These are phyloP conservation scores for Magnusiomyces ingens DNA, from an alignment of 1,139 yeast genomes.

Conservation along the genomic window DNA sequence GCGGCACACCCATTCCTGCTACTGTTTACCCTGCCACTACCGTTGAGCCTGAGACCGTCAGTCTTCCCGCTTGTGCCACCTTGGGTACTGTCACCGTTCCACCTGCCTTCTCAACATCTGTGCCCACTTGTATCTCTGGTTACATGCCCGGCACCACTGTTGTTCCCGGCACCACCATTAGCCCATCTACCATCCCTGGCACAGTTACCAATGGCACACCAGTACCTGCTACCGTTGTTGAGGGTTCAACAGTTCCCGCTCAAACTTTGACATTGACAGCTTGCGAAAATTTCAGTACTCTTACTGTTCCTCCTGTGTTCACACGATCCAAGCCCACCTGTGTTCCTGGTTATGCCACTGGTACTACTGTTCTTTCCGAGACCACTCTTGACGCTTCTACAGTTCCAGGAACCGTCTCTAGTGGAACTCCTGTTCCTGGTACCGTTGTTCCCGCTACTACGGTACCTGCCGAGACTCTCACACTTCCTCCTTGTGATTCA, in stretches of 20 bases:
- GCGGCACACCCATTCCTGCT: background rate
- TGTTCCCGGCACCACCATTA: slow-evolving; percentile 17
- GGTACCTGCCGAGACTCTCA: slow-evolving; percentile 1
- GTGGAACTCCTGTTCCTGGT: slow-evolving; percentile 5
- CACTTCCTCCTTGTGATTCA: slow-evolving; percentile 4
- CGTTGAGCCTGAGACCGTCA: slow-evolving; percentile 2
- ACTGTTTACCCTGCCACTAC: slow-evolving; percentile 2
- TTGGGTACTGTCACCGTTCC: slow-evolving; percentile 17
- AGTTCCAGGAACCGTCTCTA: slow-evolving; percentile 3
- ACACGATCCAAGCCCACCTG: slow-evolving; percentile 4
- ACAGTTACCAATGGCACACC: slow-evolving; percentile 9
- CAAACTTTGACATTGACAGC: slow-evolving; percentile 9
- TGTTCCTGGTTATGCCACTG: slow-evolving; percentile 4
- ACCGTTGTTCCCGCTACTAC: slow-evolving; percentile 2
- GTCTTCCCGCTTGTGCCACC: background rate
- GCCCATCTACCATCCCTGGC: slow-evolving; percentile 1
- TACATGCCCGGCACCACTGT: slow-evolving; percentile 17
- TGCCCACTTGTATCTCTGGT: slow-evolving; percentile 14
- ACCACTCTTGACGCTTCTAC: slow-evolving; percentile 5
- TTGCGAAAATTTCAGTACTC: slow-evolving; percentile 7
- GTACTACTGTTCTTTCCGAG: slow-evolving; percentile 7
- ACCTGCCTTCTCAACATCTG: slow-evolving; percentile 17
- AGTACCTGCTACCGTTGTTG: slow-evolving; percentile 8
- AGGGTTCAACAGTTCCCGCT: slow-evolving; percentile 9
- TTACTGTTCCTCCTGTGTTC: slow-evolving; percentile 5